phyloP scores from a whole-genome alignment of 257 asterid species.

The Oldenlandia corymbosa region DNA sequence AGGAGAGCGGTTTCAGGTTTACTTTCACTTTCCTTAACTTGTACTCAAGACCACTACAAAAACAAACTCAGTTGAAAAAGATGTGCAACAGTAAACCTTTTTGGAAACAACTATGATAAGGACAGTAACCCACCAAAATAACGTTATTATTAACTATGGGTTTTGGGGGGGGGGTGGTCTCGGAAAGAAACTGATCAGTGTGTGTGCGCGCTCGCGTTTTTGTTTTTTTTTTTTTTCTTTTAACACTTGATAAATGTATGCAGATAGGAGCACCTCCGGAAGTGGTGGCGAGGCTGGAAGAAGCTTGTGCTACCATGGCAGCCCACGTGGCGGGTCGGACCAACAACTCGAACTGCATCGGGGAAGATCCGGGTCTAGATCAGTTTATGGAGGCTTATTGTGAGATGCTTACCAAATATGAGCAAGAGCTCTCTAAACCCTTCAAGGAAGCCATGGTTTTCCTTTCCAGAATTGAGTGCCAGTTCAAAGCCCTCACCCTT shows the following conservation, averaged over 20 bases:
- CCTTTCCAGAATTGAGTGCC: conserved; percentile 70
- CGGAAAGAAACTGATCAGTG: neutral
- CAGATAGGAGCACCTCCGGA: conserved; percentile 99
- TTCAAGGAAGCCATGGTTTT: conserved; percentile 92
- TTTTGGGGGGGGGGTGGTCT: no score
- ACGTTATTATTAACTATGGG: no score
- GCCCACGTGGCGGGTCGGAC: conserved; percentile 33
- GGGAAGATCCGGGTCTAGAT: conserved; percentile 88
- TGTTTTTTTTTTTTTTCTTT: no score
- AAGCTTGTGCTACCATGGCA: conserved; percentile 63
- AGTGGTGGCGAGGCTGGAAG: conserved; percentile 80
- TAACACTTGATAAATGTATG: no score
- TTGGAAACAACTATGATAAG: conserved; percentile 16
- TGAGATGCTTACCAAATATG: conserved; percentile 84
- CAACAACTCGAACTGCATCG: conserved; percentile 38
- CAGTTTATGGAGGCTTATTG: conserved; percentile 99
- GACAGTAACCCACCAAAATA: neutral
- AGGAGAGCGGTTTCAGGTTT: neutral
- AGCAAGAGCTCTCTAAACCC: conserved; percentile 92
- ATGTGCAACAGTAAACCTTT: conserved; percentile 17
- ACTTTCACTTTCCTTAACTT: conserved; percentile 8
- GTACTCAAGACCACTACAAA: conserved; percentile 6
- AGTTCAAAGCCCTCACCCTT: conserved; percentile 65
- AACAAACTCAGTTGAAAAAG: conserved; percentile 17
- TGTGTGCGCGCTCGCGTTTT: neutral